phyloP scores from a whole-genome alignment of 352 stramenopile species.

The Pythium brachiatum region DNA sequence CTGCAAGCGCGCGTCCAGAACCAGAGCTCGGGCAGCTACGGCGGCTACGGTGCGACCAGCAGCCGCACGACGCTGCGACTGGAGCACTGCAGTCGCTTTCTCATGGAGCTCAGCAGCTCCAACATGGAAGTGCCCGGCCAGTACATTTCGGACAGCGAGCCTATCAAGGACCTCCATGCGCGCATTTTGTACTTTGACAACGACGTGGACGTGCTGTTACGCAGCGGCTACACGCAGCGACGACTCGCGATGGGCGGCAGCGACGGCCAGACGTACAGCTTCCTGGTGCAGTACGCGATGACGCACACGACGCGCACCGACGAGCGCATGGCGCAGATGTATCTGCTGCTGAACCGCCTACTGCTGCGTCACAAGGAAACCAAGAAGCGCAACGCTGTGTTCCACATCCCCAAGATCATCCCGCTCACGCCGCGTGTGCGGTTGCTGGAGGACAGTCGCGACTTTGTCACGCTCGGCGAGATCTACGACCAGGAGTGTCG shows the following conservation, averaged over 20 bases:
- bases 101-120: slow-evolving; percentile 85
- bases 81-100: slow-evolving; percentile 86
- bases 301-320: slow-evolving; percentile 93
- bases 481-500: slow-evolving; percentile 83
- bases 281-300: slow-evolving; percentile 92
- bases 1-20: slow-evolving; percentile 83
- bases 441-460: slow-evolving; percentile 80
- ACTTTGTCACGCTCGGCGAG: slow-evolving; percentile 85
- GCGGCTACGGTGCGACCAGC: neutral
- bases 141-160: slow-evolving; percentile 90
- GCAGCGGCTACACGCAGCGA: slow-evolving; percentile 90
- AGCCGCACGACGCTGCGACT: slow-evolving; percentile 52
- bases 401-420: slow-evolving; percentile 91
- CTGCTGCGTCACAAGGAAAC: slow-evolving; percentile 86
- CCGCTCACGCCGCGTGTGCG: slow-evolving; percentile 90
- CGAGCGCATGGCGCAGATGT: slow-evolving; percentile 94
- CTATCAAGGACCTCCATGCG: slow-evolving; percentile 90
- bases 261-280: slow-evolving; percentile 88
- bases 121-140: slow-evolving; percentile 91
- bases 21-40: slow-evolving; percentile 26
- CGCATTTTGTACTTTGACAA: slow-evolving; percentile 90
- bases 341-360: slow-evolving; percentile 86
- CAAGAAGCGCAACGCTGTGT: slow-evolving; percentile 84
- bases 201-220: slow-evolving; percentile 78
- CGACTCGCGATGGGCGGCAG: slow-evolving; percentile 88